Base-by-base conservation (phyloP, 2,329 filamentous ascomycete species). In the Daldinia sp. region DNA sequence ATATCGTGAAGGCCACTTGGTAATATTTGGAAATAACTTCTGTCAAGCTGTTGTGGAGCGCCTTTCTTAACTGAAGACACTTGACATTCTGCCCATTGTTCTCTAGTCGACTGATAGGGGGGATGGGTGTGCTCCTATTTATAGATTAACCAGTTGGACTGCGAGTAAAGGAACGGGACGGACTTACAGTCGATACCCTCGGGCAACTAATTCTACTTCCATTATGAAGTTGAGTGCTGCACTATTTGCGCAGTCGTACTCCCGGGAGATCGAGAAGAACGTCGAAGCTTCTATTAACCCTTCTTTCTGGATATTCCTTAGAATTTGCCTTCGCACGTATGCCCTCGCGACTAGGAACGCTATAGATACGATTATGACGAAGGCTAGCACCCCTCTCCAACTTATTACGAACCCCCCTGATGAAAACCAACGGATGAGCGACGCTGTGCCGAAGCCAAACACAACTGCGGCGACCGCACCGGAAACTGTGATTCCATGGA, bases 81-180 rank as follows among this genome's bases (percentile, higher is more conserved):
- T 93, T 89, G 70, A 93, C 86, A 6, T 83, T 86, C 74, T 96
- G 91, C 41, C 87, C 87, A 63, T 88, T 88, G 69, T 96, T 93
- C 75, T 99, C 95, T 29, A 99, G 83, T 45, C 94, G 88, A 68
- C 91, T 96, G 63, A 97, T 90, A n/a, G 95, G 95, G 5, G 95
- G 94, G 32, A 98, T 79, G 21, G 94, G 94, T 13, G 88, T 90
- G 81, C 92, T 96, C 79, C 92, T 96, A 54, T 63, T 60, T 19
- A 30, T 30, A 39, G 29, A 30, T 70, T 60, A 72, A 69, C 59
- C 21, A 27, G 30, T 41, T 43, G 9, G 6, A n/a, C 27, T 11
- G 29, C 13, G 9, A 39, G 11, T 7, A 5, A 17, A 11, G n/a
- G 23, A 15, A 37, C 25, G 11, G 17, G n/a, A 32, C n/a, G 21